Evolutionary conservation across 306 rosid genomes (phyloP).

Genomic region (Trifolium subterraneum): DNA sequence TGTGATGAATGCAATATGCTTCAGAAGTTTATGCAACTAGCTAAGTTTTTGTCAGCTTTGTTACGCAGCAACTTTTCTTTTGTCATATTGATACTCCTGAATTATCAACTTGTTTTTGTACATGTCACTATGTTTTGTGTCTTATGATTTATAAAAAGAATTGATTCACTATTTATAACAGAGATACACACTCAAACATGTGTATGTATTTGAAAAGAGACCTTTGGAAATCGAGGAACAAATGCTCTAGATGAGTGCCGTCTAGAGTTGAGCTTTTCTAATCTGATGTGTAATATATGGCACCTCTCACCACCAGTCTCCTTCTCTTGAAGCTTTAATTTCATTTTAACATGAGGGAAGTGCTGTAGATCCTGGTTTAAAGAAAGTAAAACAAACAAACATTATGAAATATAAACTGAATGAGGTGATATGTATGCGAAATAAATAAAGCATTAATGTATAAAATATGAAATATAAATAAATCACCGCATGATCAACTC

Average conservation of each 20-base stretch:
- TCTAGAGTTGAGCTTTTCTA: slow-evolving; percentile 76
- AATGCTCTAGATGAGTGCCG: slow-evolving; percentile 72
- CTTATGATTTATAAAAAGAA: neutral
- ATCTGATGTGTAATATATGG: slow-evolving; percentile 60
- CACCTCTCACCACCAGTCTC: slow-evolving; percentile 51
- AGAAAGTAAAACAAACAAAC: slow-evolving; percentile 17
- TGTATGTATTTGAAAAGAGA: slow-evolving; percentile 24
- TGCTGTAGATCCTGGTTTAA: slow-evolving; percentile 73
- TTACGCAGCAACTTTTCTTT: neutral
- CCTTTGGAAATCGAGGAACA: slow-evolving; percentile 93
- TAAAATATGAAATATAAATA: neutral
- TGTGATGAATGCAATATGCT: neutral
- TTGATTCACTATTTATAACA: neutral
- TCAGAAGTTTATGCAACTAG: neutral
- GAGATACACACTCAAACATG: neutral
- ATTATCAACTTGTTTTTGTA: neutral
- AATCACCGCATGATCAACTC: neutral
- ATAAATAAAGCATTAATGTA: neutral
- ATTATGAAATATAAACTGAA: slow-evolving; percentile 27
- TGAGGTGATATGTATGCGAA: slow-evolving; percentile 25
- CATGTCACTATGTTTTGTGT: neutral
- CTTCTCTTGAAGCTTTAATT: slow-evolving; percentile 61
- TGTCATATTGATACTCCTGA: neutral
- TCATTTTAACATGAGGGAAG: slow-evolving; percentile 74
- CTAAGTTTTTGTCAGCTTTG: neutral